Conservation (phyloP, 345 rosid genomes). For the Camelina neglecta region DNA sequence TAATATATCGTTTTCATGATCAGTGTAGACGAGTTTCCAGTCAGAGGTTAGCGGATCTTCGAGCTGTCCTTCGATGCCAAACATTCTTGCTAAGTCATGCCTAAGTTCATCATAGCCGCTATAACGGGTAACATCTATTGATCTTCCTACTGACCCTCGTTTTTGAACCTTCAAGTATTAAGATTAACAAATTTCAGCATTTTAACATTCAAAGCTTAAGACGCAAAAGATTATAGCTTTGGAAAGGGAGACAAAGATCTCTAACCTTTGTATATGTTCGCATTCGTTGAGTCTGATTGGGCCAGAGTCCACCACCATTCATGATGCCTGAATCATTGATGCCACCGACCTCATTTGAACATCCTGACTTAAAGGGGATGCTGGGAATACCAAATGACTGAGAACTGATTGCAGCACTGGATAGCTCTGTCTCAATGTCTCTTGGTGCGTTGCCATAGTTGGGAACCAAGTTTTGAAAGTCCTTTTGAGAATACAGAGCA, state of each 20-base stretch:
- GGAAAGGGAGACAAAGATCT: slow-evolving; percentile 14
- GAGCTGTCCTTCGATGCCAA: slow-evolving; percentile 93
- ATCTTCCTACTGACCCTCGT: slow-evolving; percentile 97
- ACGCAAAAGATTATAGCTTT: background rate
- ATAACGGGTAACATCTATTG: slow-evolving; percentile 88
- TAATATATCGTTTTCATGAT: slow-evolving; percentile 90
- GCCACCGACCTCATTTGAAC: slow-evolving; percentile 69
- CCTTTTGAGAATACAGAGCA: slow-evolving; percentile 78
- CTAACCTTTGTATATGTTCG: slow-evolving; percentile 92
- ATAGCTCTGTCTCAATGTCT: slow-evolving; percentile 84
- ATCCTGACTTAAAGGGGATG: slow-evolving; percentile 74
- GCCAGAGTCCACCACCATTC: slow-evolving; percentile 80
- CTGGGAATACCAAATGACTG: slow-evolving; percentile 91
- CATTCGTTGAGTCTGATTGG: slow-evolving; percentile 85
- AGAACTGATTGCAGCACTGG: slow-evolving; percentile 88
- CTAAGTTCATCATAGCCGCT: slow-evolving; percentile 82
- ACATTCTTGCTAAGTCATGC: slow-evolving; percentile 91
- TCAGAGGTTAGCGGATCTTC: slow-evolving; percentile 92
- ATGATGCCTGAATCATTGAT: slow-evolving; percentile 72
- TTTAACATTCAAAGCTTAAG: background rate
- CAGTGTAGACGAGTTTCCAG: slow-evolving; percentile 93
- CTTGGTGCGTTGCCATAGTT: slow-evolving; percentile 70
- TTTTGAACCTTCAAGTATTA: slow-evolving; percentile 79
- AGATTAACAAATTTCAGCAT: slow-evolving; percentile 12
- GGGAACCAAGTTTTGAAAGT: slow-evolving; percentile 79